These are phyloP conservation scores for Salvia hispanica DNA, from an alignment of 257 asterid species.

Conservation along the genomic window DNA sequence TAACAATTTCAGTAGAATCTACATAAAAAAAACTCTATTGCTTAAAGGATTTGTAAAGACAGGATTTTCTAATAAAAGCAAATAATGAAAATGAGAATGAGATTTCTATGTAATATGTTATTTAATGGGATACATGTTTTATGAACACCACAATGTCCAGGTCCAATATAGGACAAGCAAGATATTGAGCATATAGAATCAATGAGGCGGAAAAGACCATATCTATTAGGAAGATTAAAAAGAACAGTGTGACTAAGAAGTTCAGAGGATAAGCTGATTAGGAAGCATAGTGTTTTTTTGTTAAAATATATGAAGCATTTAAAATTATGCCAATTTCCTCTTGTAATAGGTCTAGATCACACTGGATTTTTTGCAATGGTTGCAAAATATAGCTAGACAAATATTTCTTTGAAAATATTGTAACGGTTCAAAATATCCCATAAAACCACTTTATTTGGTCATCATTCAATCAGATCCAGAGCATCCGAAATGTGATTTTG, in stretches of 20 bases:
- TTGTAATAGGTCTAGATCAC: constrained; percentile 16
- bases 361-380: background rate
- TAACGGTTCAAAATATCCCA: background rate
- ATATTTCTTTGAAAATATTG: background rate
- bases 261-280: background rate
- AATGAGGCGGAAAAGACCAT: constrained; percentile 4
- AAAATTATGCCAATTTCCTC: constrained; percentile 6
- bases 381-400: background rate
- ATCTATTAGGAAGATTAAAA: background rate
- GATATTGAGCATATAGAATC: constrained; percentile 6
- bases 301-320: no score
- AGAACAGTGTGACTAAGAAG: background rate
- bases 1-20: constrained; percentile 14
- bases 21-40: background rate
- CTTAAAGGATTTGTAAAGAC: background rate
- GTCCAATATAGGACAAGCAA: constrained; percentile 4
- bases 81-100: no score
- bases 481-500: background rate
- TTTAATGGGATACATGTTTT: background rate
- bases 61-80: background rate
- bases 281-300: background rate
- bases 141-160: background rate
- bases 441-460: constrained; percentile 3
- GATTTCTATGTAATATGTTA: background rate
- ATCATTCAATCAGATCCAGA: constrained; percentile 1